Base-by-base conservation (phyloP, 371 early-diverging fungal species). In the Smittium mucronatum region DNA sequence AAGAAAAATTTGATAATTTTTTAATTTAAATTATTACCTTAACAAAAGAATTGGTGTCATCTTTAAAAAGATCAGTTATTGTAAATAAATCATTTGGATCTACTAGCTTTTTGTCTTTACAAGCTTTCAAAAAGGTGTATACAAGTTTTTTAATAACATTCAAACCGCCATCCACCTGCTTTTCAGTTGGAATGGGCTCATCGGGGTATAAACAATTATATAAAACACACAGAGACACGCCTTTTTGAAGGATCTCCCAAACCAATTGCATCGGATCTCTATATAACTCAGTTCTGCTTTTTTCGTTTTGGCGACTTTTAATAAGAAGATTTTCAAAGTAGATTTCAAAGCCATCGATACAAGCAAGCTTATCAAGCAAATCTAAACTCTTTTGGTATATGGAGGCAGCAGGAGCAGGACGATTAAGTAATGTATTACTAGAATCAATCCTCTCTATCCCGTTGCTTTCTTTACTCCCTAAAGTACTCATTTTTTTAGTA, bases 21-120 rank as follows among this genome's bases (percentile, higher is more conserved):
- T 21, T 15, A 16, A 67, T 2, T 26, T 34, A 26, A 36, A 34
- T 34, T 34, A 21, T 15, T 69, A 95, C 96, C 86, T 93, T 97
- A 73, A 96, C 90, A 77, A 96, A 92, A 31, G 91, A 93, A 75
- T 92, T 92, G 35, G 95, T 97, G 78, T 97, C 95, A 73, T 96
- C 93, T 73, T 88, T 88, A 76, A 89, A 94, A 63, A 96, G 80
- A 67, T 95, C 94, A 16, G 87, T 80, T 70, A 95, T 89, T 64
- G 92, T 84, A 75, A 95, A 93, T 69, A 91, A 82, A 71, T 93
- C 88, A 60, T 90, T 88, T 67, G 92, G 90, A 17, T 77, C 71
- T 68, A 93, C 81, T 73, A 89, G 91, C 30, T 93, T 88, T 31
- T 83, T 82, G 35, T 89, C 88, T 77, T 95, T 95, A 81, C 89